Evolutionary conservation across 2,329 filamentous ascomycete species (phyloP).

Genomic region (Talaromyces atroroseus): DNA sequence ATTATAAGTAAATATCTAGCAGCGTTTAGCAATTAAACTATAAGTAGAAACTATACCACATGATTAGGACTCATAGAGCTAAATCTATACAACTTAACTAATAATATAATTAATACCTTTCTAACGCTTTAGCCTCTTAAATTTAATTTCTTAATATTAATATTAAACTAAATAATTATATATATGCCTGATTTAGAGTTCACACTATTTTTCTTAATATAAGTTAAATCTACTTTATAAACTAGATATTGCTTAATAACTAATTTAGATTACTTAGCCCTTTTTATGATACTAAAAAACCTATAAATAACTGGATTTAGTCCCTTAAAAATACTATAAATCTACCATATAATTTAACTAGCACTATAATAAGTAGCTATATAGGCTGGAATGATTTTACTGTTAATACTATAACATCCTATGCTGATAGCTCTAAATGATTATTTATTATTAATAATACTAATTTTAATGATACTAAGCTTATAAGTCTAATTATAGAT

Average conservation of each 20-base stretch:
- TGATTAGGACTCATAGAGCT: conserved; percentile 1
- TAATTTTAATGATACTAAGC: neutral
- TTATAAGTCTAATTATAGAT: neutral
- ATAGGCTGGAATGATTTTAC: neutral
- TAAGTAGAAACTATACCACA: neutral
- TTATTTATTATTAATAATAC: neutral
- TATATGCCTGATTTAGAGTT: neutral
- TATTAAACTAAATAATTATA: neutral
- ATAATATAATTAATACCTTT: neutral
- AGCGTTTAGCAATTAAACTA: neutral
- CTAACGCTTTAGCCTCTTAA: conserved; percentile 4
- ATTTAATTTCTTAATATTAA: neutral
- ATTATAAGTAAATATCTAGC: neutral
- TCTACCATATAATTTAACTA: conserved; percentile 3
- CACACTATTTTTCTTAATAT: neutral
- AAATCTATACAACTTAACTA: neutral
- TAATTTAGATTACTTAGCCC: neutral
- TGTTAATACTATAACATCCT: neutral
- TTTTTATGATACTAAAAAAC: neutral
- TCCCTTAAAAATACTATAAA: neutral
- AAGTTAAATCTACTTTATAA: too few relatives aligned
- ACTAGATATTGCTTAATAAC: neutral
- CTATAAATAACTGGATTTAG: neutral
- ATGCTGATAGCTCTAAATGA: neutral
- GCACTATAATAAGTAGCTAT: neutral